Evolutionary conservation across 192 early-diverging fungal species (phyloP).

Genomic region (Coemansia sp.): DNA sequence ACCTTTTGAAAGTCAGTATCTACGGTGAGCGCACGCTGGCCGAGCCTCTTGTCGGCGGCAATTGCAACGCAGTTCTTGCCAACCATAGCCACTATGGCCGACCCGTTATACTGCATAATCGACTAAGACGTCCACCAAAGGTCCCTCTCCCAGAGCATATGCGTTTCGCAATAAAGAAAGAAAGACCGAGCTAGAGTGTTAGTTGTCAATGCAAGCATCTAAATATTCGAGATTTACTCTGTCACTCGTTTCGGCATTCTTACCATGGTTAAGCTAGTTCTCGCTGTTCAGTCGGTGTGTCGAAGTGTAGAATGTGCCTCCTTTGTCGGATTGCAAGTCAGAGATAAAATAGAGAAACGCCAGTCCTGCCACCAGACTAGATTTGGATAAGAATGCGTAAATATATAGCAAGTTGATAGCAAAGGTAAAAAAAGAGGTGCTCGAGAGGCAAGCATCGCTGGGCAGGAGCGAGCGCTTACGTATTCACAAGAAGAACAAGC

Average conservation of each 20-base stretch:
- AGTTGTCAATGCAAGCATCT: background rate
- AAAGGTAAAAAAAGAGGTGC: background rate
- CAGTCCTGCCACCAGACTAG: background rate
- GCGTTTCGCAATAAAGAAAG: background rate
- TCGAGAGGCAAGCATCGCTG: background rate
- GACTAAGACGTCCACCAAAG: conserved; percentile 49
- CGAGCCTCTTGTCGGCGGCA: conserved; percentile 92
- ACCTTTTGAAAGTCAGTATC: conserved; percentile 94
- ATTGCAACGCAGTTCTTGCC: conserved; percentile 99
- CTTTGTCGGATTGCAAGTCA: background rate
- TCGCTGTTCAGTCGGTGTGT: background rate
- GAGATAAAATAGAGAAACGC: background rate
- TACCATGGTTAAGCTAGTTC: conserved; percentile 17
- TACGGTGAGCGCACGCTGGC: conserved; percentile 90
- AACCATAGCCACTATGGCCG: conserved; percentile 91
- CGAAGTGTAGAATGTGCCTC: background rate
- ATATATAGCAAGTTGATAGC: background rate
- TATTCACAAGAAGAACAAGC: background rate
- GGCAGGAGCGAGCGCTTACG: conserved; percentile 7
- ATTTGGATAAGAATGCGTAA: background rate
- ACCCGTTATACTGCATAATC: conserved; percentile 94
- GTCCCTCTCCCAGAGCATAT: background rate
- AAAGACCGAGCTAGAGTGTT: background rate
- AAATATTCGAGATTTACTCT: too few species aligned
- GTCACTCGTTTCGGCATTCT: background rate